phyloP scores from a whole-genome alignment of 768 basidiomycete genomes.

The Tricholoma sp. region DNA sequence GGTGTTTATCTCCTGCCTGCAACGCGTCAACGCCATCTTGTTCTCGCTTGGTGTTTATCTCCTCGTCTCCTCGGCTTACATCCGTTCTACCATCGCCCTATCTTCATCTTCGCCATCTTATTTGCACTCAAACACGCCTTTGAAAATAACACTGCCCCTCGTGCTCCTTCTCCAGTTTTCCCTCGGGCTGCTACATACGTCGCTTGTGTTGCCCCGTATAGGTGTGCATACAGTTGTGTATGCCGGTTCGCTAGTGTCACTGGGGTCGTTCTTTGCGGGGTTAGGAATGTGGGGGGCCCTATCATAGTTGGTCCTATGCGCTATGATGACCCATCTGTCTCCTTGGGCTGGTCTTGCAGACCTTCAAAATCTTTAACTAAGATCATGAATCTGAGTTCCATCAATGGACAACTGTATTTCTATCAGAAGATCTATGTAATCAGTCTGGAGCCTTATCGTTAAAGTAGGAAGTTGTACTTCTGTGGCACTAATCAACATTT shows the following conservation, averaged over 20 bases:
- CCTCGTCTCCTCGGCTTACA: conserved; percentile 55
- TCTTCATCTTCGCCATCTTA: conserved; percentile 13
- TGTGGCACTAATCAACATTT: too few species aligned
- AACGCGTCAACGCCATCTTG: conserved; percentile 69
- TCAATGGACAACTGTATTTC: background rate
- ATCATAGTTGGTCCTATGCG: conserved; percentile 23
- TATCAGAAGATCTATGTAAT: too few species aligned
- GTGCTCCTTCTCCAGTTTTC: conserved; percentile 45
- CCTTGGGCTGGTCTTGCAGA: background rate
- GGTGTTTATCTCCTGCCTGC: conserved; percentile 74
- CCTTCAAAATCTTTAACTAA: too few species aligned
- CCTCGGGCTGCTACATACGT: conserved; percentile 62
- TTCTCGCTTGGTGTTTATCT: conserved; percentile 66
- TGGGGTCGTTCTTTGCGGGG: conserved; percentile 70
- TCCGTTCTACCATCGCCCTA: conserved; percentile 45
- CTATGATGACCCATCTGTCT: background rate
- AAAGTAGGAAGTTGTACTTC: background rate
- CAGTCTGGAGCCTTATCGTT: too few species aligned
- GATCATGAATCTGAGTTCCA: background rate
- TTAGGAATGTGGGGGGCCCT: conserved; percentile 70
- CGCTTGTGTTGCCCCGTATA: conserved; percentile 60
- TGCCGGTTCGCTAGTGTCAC: conserved; percentile 55
- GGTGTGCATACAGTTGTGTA: conserved; percentile 79
- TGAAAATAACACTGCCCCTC: conserved; percentile 37
- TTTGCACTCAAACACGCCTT: conserved; percentile 25